Base-by-base conservation (phyloP, 169 alveolate species). In the Eimeria tenella region DNA sequence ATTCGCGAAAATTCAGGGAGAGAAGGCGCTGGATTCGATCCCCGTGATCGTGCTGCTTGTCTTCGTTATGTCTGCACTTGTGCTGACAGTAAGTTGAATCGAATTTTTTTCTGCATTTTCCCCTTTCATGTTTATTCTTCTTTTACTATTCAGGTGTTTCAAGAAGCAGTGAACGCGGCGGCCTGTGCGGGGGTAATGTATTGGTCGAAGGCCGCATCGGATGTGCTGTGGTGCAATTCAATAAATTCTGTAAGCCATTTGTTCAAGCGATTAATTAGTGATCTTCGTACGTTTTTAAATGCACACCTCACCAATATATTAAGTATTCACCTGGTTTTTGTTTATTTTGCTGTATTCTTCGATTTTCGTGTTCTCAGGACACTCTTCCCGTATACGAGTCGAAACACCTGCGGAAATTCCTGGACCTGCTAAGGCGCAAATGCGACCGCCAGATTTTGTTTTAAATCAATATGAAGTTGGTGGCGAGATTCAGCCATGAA, bases 161-260 rank as follows among this genome's bases (percentile, higher is more conserved):
- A 53, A 70, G 94, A 88, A 42, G 94, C 94, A 6, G 86, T 73
- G 10, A 77, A 73, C 23, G 94, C 94, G 3, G 82, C 82, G 4
- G 49, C 86, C 8, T 75, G 71, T 25, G 74, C 94, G 42, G 77
- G 15, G 0, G 86, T 88, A 21, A 88, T 88, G 94, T 53, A 9
- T 63, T 88, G 94, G 94, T 55, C 82, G 4, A 56, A 60, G 73
- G 94, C 84, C 4, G 94, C 94, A 5, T 50, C 94, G 0, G 94
- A 88, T 31, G 82, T 88, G 10, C 23, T 62, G 19, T 88, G 94
- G 94, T 52, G 74, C 50, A 56, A 60, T 60, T 19, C 63, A 17
- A 71, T 88, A 3, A 88, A 88, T 75, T 70, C 94, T 50, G 94
- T 88, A 71, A 56, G 94, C 7, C 11, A 68, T n/a, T 68, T 6